Evolutionary conservation across 1,284 basidiomycete species (phyloP).

Genomic region (Heterobasidion parviporum): DNA sequence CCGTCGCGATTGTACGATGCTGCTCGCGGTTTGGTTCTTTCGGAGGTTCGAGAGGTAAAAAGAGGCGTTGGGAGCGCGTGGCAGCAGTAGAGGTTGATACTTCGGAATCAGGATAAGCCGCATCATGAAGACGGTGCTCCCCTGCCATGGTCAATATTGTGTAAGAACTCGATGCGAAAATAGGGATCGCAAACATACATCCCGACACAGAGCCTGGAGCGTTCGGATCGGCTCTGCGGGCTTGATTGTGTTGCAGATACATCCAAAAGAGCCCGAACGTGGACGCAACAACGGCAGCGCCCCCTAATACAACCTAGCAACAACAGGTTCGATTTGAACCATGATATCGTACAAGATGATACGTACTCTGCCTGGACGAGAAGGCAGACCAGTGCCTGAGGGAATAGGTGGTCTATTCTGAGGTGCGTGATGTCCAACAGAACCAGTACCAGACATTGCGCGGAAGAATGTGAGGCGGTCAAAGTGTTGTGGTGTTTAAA

Average conservation of each 20-base stretch:
- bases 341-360: too few species aligned
- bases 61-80: background rate
- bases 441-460: too few species aligned
- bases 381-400: too few species aligned
- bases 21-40: slow-evolving; percentile 4
- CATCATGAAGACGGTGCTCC: slow-evolving; percentile 7
- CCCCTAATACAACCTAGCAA: slow-evolving; percentile 9
- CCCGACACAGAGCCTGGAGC: slow-evolving; percentile 7
- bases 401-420: too few species aligned
- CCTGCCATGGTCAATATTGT: background rate
- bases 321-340: too few species aligned
- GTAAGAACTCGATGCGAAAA: background rate
- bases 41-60: slow-evolving; percentile 1
- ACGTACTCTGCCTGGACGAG: background rate
- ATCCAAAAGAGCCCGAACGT: slow-evolving; percentile 8
- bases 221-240: slow-evolving; percentile 10
- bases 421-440: too few species aligned
- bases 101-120: background rate
- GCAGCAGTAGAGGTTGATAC: too few species aligned
- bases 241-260: slow-evolving; percentile 9
- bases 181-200: slow-evolving; percentile 5
- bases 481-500: too few species aligned
- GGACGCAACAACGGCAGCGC: slow-evolving; percentile 7
- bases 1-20: slow-evolving; percentile 2
- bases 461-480: too few species aligned